Evolutionary conservation across 768 basidiomycete species (phyloP), one percentile per base, ranked within the genome.

Genomic region (Chalciporus pseudorubinellus): DNA sequence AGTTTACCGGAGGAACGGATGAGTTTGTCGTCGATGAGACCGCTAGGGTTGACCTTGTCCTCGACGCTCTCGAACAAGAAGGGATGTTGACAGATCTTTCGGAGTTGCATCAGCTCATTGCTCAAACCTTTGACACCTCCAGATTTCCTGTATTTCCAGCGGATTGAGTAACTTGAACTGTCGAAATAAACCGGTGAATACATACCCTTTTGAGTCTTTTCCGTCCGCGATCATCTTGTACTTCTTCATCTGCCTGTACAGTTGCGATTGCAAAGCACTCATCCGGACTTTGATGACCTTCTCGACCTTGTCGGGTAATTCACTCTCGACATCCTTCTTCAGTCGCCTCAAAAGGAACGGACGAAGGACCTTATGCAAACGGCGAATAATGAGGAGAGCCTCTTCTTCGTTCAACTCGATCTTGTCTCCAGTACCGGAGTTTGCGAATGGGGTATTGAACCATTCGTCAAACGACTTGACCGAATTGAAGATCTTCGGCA

Each of bases 321-420:
- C 94, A 58, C 84, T 84, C 76, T 98, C 94, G 54, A 98, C 95
- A 62, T 98, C 94, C 74, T 94, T 95, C 79, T 98, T 98, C 73
- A 97, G 72, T 38, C 94, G 76, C 58, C 94, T 81, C 45, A 98
- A 76, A 66, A 98, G 78, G 84, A 98, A 98, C 14, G 95, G 94
- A 36, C 95, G 82, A 20, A 98, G 80, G 65, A 98, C 94, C 73
- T 98, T 98, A 62, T 97, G 94, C 70, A 92, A 70, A 64, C 97
- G 95, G 49, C 95, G 87, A 66, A 99, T 97, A 64, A 99, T 92
- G 50, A 98, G 87, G 33, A 98, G 78, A 3, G 92, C 90, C 76
- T 99, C 97, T 89, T 98, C 97, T 88, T 99, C 97, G 73, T 95
- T 97, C 75, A 98, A 70, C 76, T 97, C 94, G 66, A 98, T 95